These are phyloP conservation scores for Clathrus columnatus DNA, from an alignment of 768 basidiomycete species.

Conservation along the genomic window DNA sequence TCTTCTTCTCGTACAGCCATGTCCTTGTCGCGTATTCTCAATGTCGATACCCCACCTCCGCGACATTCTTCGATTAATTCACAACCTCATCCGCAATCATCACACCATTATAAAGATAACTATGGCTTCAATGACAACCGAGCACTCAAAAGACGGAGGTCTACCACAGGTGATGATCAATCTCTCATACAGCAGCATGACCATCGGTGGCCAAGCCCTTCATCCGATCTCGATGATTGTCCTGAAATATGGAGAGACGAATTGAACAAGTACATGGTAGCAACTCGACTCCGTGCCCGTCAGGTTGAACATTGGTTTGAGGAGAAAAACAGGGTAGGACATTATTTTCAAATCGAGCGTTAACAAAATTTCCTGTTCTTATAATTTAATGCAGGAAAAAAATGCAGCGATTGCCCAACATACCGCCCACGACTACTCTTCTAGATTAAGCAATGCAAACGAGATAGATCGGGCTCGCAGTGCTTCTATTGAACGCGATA, in stretches of 20 bases:
- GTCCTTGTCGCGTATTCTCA: constrained; percentile 10
- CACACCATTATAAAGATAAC: background rate
- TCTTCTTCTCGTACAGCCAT: constrained; percentile 5
- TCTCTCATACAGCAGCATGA: background rate
- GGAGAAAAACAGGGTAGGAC: constrained; percentile 50
- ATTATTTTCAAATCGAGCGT: too few relatives aligned
- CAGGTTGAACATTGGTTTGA: constrained; percentile 72
- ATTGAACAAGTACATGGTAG: constrained; percentile 57
- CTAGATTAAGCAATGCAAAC: constrained; percentile 26
- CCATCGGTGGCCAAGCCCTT: constrained; percentile 20
- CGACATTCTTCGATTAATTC: background rate
- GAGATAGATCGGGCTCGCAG: constrained; percentile 3
- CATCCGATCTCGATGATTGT: constrained; percentile 78
- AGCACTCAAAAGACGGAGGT: constrained; percentile 3
- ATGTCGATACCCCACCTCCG: constrained; percentile 4
- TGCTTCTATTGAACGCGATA: constrained; percentile 9
- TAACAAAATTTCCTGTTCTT: background rate
- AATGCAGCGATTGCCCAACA: constrained; percentile 53
- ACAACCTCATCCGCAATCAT: background rate
- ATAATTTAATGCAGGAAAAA: constrained; percentile 44
- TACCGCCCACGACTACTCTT: constrained; percentile 51
- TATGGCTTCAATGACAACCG: background rate
- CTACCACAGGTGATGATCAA: background rate
- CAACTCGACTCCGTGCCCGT: constrained; percentile 64
- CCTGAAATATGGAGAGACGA: constrained; percentile 69